Conservation (phyloP, 805 yeast genomes). For the Candida vartiovaarae region DNA sequence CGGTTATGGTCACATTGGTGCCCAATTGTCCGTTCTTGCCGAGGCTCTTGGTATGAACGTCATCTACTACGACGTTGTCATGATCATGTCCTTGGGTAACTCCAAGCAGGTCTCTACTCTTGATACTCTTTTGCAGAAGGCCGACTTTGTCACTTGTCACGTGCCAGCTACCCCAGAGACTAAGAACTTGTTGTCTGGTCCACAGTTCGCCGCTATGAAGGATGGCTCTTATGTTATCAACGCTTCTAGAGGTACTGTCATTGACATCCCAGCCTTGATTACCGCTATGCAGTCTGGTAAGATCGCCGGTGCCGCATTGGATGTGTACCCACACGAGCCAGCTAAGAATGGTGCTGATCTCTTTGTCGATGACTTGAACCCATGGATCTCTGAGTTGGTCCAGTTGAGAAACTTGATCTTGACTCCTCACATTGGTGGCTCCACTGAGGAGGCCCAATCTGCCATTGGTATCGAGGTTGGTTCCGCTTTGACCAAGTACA, state of each 20-base stretch:
- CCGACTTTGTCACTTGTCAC: slow-evolving; percentile 90
- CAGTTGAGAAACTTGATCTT: slow-evolving; percentile 81
- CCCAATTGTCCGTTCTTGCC: slow-evolving; percentile 93
- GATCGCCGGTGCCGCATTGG: slow-evolving; percentile 95
- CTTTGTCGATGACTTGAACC: slow-evolving; percentile 67
- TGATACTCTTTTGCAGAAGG: slow-evolving; percentile 67
- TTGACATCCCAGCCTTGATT: slow-evolving; percentile 90
- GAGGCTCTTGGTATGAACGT: slow-evolving; percentile 98
- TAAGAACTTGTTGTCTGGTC: slow-evolving; percentile 77
- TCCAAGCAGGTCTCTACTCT: slow-evolving; percentile 87
- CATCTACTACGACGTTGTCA: slow-evolving; percentile 81
- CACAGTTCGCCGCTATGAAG: slow-evolving; percentile 94
- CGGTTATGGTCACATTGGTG: slow-evolving; percentile 97
- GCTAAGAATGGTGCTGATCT: slow-evolving; percentile 87
- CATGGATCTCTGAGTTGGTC: slow-evolving; percentile 78
- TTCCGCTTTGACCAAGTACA: slow-evolving; percentile 76
- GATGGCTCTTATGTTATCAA: slow-evolving; percentile 91
- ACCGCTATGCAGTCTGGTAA: slow-evolving; percentile 89
- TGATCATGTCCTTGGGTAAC: slow-evolving; percentile 95
- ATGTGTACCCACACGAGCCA: slow-evolving; percentile 96
- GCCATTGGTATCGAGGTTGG: slow-evolving; percentile 97
- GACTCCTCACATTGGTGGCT: slow-evolving; percentile 98
- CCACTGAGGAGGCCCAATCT: slow-evolving; percentile 97
- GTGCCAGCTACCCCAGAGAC: slow-evolving; percentile 95
- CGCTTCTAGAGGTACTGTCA: slow-evolving; percentile 96